Percentiles rank a stretch among this genome's conserved stretches.
Evolutionary conservation across 495 filamentous ascomycete species (phyloP).

Genomic region (Xylaria grammica): DNA sequence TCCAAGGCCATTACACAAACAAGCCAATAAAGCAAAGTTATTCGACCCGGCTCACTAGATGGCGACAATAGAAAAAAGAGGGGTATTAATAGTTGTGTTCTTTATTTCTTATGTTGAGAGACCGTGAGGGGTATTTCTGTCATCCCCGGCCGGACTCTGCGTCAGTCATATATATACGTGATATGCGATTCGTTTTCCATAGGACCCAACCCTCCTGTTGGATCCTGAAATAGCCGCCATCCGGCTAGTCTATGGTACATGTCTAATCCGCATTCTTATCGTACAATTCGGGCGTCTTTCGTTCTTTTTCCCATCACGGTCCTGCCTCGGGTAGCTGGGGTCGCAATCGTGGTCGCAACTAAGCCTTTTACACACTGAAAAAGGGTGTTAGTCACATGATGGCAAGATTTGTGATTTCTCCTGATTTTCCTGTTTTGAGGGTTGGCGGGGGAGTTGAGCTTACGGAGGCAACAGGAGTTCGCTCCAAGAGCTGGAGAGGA

Average conservation of each 20-base stretch:
- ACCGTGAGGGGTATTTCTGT: background rate
- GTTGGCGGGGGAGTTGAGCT: slow-evolving; percentile 9
- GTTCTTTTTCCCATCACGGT: background rate
- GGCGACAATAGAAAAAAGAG: background rate
- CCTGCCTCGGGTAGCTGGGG: background rate
- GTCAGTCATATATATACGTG: slow-evolving; percentile 12
- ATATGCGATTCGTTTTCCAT: slow-evolving; percentile 8
- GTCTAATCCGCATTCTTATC: slow-evolving; percentile 11
- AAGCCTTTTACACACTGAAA: slow-evolving; percentile 2
- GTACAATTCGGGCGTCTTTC: slow-evolving; percentile 8
- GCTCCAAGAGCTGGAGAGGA: slow-evolving; percentile 75
- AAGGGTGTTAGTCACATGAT: background rate
- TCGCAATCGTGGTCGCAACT: background rate
- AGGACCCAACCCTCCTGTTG: background rate
- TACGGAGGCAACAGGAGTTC: slow-evolving; percentile 76
- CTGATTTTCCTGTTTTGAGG: background rate
- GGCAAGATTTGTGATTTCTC: background rate
- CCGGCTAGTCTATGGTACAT: slow-evolving; percentile 10
- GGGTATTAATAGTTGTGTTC: background rate
- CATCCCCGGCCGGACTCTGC: background rate
- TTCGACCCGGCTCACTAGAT: background rate
- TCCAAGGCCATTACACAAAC: background rate
- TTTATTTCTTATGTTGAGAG: background rate
- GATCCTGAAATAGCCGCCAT: background rate
- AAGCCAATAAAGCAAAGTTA: background rate